These are phyloP conservation scores for Citropsis articulata DNA, from an alignment of 345 rosid species.

Conservation along the genomic window DNA sequence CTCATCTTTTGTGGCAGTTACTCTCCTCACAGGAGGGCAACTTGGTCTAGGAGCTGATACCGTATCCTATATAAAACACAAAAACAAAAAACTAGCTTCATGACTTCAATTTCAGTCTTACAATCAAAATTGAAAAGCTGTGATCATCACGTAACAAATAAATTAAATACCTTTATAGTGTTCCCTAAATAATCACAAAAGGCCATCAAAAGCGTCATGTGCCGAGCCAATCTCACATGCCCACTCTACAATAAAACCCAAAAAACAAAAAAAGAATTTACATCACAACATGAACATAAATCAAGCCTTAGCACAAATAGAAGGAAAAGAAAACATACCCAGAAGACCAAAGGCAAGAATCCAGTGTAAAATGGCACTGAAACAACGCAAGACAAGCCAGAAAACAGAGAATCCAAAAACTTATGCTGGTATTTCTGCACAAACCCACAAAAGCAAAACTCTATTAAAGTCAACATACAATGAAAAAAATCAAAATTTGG, in stretches of 20 bases:
- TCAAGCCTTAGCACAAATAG: not conserved
- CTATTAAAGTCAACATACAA: not conserved
- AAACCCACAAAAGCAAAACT: not conserved
- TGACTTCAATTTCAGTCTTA: constrained; percentile 4
- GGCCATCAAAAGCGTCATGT: constrained; percentile 94
- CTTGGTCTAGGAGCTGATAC: constrained; percentile 94
- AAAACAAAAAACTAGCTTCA: not conserved
- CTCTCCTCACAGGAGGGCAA: constrained; percentile 86
- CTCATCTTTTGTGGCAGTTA: constrained; percentile 90
- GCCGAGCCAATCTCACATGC: constrained; percentile 95
- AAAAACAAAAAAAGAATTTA: not conserved
- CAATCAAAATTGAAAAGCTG: not conserved
- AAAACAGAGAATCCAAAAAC: constrained; percentile 74
- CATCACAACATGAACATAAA: not conserved
- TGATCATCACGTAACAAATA: not conserved
- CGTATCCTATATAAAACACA: constrained; percentile 57
- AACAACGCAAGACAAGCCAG: constrained; percentile 83
- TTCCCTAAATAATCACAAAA: constrained; percentile 94
- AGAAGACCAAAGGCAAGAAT: constrained; percentile 92
- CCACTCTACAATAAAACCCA: constrained; percentile 61
- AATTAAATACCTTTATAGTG: constrained; percentile 62
- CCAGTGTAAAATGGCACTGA: constrained; percentile 98
- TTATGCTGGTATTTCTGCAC: constrained; percentile 64
- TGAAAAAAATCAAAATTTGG: not conserved
- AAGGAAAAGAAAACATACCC: constrained; percentile 50